Conservation (phyloP, 1,284 basidiomycete genomes). For the Trichosporon coremiiforme region DNA sequence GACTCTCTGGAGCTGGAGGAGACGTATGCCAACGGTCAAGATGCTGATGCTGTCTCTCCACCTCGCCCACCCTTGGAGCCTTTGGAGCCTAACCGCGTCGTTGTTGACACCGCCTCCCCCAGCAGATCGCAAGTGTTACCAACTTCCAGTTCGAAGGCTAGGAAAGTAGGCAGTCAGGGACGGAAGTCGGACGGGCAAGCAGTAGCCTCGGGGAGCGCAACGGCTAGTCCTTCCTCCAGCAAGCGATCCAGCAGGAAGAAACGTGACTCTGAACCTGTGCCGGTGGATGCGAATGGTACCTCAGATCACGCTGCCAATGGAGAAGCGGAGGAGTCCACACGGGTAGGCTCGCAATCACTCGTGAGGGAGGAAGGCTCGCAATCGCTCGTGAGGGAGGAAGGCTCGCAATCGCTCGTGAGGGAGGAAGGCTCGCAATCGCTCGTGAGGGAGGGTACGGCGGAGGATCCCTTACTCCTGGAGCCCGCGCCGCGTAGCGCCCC, state of each 20-base stretch:
- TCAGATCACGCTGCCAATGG: neutral
- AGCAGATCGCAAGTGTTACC: too few relatives aligned
- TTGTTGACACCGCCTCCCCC: neutral
- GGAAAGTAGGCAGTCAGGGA: neutral
- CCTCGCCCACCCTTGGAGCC: too few relatives aligned
- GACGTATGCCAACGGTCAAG: neutral
- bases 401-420: neutral
- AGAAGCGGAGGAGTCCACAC: neutral
- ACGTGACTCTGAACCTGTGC: neutral
- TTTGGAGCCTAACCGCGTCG: too few relatives aligned
- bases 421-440: neutral
- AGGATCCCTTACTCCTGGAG: constrained; percentile 3
- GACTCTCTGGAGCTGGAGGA: neutral
- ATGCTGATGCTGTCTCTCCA: neutral
- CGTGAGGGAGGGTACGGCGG: neutral
- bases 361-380: neutral
- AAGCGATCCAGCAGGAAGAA: neutral
- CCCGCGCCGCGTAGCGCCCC: neutral
- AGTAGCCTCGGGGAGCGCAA: too few relatives aligned
- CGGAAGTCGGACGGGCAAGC: neutral
- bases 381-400: neutral
- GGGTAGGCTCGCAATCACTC: too few relatives aligned
- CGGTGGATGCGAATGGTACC: neutral
- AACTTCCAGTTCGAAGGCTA: neutral
- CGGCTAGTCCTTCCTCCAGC: neutral